A percentile compares a stretch with the other conserved stretches of the same genome.
phyloP scores from a whole-genome alignment of 371 early-diverging fungal species.

The Globomyces sp. region DNA sequence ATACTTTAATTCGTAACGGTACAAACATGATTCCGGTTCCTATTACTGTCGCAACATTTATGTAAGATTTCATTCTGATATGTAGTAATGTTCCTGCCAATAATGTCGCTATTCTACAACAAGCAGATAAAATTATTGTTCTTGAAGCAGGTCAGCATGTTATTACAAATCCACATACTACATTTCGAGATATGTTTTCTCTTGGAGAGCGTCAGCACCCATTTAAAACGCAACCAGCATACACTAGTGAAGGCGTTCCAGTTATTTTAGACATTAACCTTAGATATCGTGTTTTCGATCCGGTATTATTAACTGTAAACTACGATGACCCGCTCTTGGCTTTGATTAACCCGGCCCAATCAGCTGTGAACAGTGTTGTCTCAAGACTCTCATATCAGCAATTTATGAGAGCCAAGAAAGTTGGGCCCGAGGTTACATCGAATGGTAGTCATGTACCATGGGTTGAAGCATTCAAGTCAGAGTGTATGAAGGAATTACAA shows the following conservation, averaged over 20 bases:
- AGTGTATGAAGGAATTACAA: conserved; percentile 33
- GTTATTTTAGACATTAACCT: conserved; percentile 39
- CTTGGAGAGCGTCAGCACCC: conserved; percentile 37
- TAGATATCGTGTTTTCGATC: conserved; percentile 34
- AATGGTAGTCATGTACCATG: conserved; percentile 33
- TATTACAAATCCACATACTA: conserved; percentile 35
- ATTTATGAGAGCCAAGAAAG: conserved; percentile 39
- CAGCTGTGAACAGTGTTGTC: conserved; percentile 39
- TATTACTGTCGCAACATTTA: conserved; percentile 25
- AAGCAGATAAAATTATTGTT: conserved; percentile 31
- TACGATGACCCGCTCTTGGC: conserved; percentile 41
- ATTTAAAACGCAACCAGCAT: conserved; percentile 28
- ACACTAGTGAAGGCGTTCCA: conserved; percentile 35
- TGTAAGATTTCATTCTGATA: neutral
- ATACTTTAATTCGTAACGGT: neutral
- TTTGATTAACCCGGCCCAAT: conserved; percentile 39
- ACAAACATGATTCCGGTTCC: neutral
- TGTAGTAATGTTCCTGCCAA: conserved; percentile 32
- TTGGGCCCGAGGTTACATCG: conserved; percentile 33
- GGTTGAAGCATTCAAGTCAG: conserved; percentile 39
- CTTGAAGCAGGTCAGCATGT: conserved; percentile 42
- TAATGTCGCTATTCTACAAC: conserved; percentile 39
- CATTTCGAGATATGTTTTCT: conserved; percentile 35
- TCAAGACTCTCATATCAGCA: conserved; percentile 34
- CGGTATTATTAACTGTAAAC: conserved; percentile 31